Evolutionary conservation across 2,329 filamentous ascomycete genomes (phyloP), one percentile per base, ranked within the genome.

Genomic region (Aureobasidium leucospermi): DNA sequence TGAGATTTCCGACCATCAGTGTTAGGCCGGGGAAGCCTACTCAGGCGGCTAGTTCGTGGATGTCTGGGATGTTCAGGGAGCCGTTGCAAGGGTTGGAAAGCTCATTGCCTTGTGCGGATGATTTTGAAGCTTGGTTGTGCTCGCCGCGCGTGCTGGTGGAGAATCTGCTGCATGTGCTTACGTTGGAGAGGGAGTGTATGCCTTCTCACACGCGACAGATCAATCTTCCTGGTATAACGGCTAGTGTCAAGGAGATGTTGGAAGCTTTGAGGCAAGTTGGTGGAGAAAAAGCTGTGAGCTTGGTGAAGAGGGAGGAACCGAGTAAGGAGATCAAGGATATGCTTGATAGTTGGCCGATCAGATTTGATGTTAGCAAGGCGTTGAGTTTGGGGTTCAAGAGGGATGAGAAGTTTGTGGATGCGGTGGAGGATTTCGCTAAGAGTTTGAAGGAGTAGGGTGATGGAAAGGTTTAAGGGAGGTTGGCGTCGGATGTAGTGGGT

Each of bases 51-150:
- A 78, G 75, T 59, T 78, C 75, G 53, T 81, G 80, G 65, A 78
- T 79, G 60, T 77, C 74, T 57, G 79, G 79, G 15, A 81, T 81
- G 29, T 77, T 82, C 58, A 75, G 79, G 3, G 79, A 82, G 67
- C 79, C 79, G 2, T 70, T 81, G 63, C 75, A 79, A 63, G 79
- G 76, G 5, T 67, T 77, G 56, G 78, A 78, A 63, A 78, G 76
- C 46, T 70, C 77, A 32, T 66, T 85, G 15, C 82, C 82, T 73
- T 83, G 61, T 71, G 74, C 58, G 72, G 75, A 73, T 60, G 75
- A 78, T 43, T 80, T 82, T 48, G 75, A 81, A 52, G 76, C 82
- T 62, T 84, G 82, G 82, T 75, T 85, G 43, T 81, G 79, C 61
- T 81, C 78, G 48, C 81, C 82, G 6, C 74, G 76, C 47, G 81